phyloP scores from a whole-genome alignment of 805 yeast genomes.

The Dipodascopsis tothii region DNA sequence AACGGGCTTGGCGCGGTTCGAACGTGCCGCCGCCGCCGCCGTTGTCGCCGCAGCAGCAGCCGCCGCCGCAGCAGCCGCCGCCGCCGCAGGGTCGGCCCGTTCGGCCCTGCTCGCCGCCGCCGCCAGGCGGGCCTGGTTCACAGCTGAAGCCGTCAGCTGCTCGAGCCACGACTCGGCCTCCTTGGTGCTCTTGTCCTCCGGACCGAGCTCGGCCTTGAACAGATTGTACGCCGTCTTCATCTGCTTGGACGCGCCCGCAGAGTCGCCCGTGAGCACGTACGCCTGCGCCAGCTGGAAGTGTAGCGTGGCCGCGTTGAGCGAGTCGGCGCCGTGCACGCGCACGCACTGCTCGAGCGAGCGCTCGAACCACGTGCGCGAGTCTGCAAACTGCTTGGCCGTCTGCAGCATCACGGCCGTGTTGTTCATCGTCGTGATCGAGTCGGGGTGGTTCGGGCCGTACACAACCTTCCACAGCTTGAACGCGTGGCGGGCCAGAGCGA shows the following conservation, averaged over 20 bases:
- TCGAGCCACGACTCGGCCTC: constrained; percentile 61
- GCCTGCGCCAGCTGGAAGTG: constrained; percentile 64
- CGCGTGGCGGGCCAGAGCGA: constrained; percentile 55
- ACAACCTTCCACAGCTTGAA: constrained; percentile 50
- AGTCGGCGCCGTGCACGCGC: constrained; percentile 47
- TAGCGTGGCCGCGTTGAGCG: constrained; percentile 57
- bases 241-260: constrained; percentile 48
- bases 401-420: constrained; percentile 56
- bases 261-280: constrained; percentile 45
- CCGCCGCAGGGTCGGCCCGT: constrained; percentile 28
- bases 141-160: constrained; percentile 46
- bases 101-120: constrained; percentile 27
- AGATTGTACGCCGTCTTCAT: constrained; percentile 50
- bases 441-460: constrained; percentile 64
- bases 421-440: constrained; percentile 53
- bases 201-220: constrained; percentile 55
- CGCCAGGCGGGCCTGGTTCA: constrained; percentile 40
- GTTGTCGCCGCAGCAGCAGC: constrained; percentile 25
- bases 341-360: constrained; percentile 47
- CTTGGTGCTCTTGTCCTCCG: constrained; percentile 56
- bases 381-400: constrained; percentile 40
- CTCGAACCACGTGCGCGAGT: constrained; percentile 48
- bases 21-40: constrained; percentile 13
- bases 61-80: constrained; percentile 29
- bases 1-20: constrained; percentile 2